These are phyloP conservation scores for Sequoiadendron giganteum DNA, from an alignment of 75 land plant species.

Conservation along the genomic window DNA sequence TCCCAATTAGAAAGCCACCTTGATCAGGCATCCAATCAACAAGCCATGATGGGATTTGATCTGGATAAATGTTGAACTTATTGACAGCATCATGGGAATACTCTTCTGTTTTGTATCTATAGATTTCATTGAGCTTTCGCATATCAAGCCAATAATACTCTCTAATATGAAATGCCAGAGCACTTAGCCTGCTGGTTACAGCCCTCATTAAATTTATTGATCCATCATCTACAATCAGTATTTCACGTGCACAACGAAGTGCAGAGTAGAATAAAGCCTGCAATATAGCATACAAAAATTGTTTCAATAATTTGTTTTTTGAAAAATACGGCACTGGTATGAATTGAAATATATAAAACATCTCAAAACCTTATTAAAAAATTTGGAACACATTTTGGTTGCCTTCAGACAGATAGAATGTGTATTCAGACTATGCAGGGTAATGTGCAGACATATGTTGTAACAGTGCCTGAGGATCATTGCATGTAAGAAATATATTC, in stretches of 20 bases:
- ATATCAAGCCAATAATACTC: slow-evolving; percentile 87
- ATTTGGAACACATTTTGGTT: not conserved
- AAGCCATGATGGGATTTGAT: slow-evolving; percentile 75
- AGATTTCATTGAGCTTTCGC: slow-evolving; percentile 81
- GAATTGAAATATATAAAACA: not conserved
- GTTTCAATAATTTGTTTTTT: not conserved
- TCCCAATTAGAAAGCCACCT: slow-evolving; percentile 82
- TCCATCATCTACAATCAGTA: slow-evolving; percentile 62
- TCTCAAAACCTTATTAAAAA: not conserved
- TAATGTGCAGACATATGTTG: not conserved
- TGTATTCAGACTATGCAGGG: not conserved
- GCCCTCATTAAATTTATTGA: slow-evolving; percentile 57
- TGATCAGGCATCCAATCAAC: slow-evolving; percentile 79
- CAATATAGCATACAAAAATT: not conserved
- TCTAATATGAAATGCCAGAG: slow-evolving; percentile 75
- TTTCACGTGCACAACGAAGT: slow-evolving; percentile 70
- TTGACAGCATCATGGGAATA: slow-evolving; percentile 77
- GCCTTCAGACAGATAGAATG: not conserved
- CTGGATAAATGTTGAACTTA: slow-evolving; percentile 89
- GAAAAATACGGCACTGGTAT: not conserved
- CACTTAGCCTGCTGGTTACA: slow-evolving; percentile 71
- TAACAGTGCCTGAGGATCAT: not conserved
- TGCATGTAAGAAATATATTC: not conserved
- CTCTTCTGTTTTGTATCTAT: slow-evolving; percentile 82
- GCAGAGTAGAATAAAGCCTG: slow-evolving; percentile 88